Conservation (phyloP, 2,329 filamentous ascomycete genomes). For the Aspergillus fructus region DNA sequence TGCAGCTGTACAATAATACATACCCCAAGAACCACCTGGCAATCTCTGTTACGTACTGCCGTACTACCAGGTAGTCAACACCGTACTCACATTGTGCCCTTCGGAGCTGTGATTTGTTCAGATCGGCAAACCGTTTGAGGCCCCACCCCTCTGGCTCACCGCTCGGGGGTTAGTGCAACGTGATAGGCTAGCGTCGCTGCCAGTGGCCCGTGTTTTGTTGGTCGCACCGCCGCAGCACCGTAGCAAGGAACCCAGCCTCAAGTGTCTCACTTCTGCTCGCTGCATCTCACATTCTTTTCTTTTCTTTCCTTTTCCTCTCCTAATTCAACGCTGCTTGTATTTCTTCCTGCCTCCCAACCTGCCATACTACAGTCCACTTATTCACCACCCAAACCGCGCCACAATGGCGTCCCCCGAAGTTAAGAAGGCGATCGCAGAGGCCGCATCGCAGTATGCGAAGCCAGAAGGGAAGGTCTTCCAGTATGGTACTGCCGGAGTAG, state of each 20-base stretch:
- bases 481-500: slow-evolving; percentile 63
- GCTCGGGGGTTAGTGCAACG: background rate
- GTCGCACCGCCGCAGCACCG: background rate
- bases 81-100: background rate
- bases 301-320: slow-evolving; percentile 4
- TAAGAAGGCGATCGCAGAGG: slow-evolving; percentile 47
- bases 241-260: slow-evolving; percentile 1
- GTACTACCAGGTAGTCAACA: background rate
- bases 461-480: slow-evolving; percentile 53
- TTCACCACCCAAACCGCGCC: slow-evolving; percentile 22
- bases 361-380: background rate
- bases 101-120: slow-evolving; percentile 6
- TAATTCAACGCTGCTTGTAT: slow-evolving; percentile 1
- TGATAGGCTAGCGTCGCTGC: background rate
- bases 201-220: background rate
- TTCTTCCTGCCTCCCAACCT: background rate
- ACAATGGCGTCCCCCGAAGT: slow-evolving; percentile 44
- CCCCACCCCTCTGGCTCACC: background rate
- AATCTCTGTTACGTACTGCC: background rate
- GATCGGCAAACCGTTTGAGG: slow-evolving; percentile 3
- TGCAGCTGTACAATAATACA: background rate
- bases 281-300: slow-evolving; percentile 9
- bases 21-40: background rate
- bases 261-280: slow-evolving; percentile 18
- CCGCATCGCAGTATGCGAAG: slow-evolving; percentile 50